Evolutionary conservation across 495 filamentous ascomycete genomes (phyloP).

Genomic region (Staphylotrichum longicolle): DNA sequence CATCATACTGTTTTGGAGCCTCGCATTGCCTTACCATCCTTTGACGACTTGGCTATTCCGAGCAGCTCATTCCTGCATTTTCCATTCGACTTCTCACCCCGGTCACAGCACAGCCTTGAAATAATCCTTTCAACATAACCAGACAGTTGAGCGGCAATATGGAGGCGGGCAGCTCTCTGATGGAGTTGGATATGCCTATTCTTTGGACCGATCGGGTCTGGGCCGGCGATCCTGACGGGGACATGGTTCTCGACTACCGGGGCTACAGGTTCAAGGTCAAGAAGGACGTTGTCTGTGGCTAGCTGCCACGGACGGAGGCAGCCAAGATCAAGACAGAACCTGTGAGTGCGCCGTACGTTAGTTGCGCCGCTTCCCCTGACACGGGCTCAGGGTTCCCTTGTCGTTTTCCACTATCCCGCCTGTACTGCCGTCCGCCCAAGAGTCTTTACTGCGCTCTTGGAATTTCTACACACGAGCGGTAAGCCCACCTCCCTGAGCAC

Average conservation of each 20-base stretch:
- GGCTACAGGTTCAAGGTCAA: constrained; percentile 11
- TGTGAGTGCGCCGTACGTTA: neutral
- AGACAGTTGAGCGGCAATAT: no score
- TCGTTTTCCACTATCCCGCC: neutral
- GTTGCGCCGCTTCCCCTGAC: neutral
- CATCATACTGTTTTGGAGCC: neutral
- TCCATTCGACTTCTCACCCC: neutral
- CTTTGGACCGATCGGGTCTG: neutral
- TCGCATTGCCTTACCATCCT: neutral
- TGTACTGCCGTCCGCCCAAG: neutral
- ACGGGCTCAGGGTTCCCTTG: neutral
- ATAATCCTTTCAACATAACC: no score
- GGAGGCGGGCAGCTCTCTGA: no score
- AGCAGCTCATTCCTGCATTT: neutral
- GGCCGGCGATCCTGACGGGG: constrained; percentile 13
- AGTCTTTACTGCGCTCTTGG: constrained; percentile 4
- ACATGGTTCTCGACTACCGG: constrained; percentile 1
- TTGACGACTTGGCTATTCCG: neutral
- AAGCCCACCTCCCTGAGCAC: neutral
- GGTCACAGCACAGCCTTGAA: no score
- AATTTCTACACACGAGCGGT: constrained; percentile 14
- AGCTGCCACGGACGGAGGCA: neutral
- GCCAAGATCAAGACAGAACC: neutral
- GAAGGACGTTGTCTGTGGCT: neutral
- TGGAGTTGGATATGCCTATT: neutral